Conservation (phyloP, 495 filamentous ascomycete species). For the Neurospora terricola region DNA sequence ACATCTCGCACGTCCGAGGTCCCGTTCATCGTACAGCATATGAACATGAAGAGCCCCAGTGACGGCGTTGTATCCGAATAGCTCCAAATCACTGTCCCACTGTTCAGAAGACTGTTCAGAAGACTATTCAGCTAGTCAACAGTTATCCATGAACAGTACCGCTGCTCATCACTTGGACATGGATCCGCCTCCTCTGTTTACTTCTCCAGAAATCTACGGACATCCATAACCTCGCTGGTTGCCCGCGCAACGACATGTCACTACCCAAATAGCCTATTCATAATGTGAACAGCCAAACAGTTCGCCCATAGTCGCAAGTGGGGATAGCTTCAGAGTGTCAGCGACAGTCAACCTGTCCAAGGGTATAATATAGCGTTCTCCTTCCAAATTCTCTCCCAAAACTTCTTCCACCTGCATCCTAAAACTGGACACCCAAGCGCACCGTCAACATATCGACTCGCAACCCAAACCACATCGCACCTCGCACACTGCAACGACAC, state of each 20-base stretch:
- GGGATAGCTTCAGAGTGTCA: background rate
- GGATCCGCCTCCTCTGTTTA: background rate
- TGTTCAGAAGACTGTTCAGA: background rate
- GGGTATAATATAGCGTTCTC: no score
- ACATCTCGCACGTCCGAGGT: background rate
- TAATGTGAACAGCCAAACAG: background rate
- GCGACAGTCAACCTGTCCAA: background rate
- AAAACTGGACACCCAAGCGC: background rate
- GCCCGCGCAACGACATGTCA: background rate
- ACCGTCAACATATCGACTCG: background rate
- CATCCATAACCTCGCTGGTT: background rate
- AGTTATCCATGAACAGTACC: background rate
- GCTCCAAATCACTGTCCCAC: background rate
- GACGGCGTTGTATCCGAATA: background rate
- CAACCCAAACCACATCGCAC: background rate
- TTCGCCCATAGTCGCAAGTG: background rate
- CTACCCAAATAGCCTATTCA: background rate
- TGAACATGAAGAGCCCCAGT: background rate
- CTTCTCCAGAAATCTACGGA: background rate
- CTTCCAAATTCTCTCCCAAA: no score
- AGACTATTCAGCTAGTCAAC: no score
- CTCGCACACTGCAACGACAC: background rate
- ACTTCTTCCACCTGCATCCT: no score
- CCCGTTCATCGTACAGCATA: background rate
- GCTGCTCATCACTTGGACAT: background rate